Base-by-base conservation (phyloP, 108 stramenopile genomes). In the Conticribra weissflogii region DNA sequence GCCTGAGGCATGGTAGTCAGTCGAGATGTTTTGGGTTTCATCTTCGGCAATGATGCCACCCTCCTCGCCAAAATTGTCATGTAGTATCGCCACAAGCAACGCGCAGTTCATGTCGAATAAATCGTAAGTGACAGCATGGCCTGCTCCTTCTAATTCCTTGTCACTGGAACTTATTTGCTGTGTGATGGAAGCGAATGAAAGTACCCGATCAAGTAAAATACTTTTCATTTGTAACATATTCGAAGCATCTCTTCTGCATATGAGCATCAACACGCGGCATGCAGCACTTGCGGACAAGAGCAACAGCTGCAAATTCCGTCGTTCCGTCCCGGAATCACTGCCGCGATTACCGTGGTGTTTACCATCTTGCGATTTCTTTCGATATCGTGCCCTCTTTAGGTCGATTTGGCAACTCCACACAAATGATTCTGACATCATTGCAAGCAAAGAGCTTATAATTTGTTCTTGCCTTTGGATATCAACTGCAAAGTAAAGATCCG, bases 91-190 rank as follows among this genome's bases (percentile, higher is more conserved):
- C 36, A 77, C 45, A n/a, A 65, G 48, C n/a, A 77, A 32, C 4
- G 68, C 76, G 53, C 68, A 57, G 58, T 77, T 69, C 76, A 77
- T 71, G 29, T 78, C 70, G 33, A 71, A 78, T 46, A 78, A 66
- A 41, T 55, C 31, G 46, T 71, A 66, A 28, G 49, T 62, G 24
- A 36, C 41, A 48, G 66, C 30, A 21, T 12, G 36, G 12, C 66
- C 59, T 17, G 57, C 63, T 31, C 31, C 17, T 33, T 25, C 33
- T 0, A n/a, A 2, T 0, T 53, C 30, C 28, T 60, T 52, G 27
- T 44, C 3, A 23, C 32, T 1, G 34, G 27, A 51, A 50, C 32
- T 41, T 14, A 28, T 67, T 19, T 51, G 49, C 1, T 36, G 9
- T 15, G 74, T 47, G 28, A 60, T 56, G n/a, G 77, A 78, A 12